These are phyloP conservation scores for Aspergillus ellipticus DNA, from an alignment of 495 filamentous ascomycete species.

Conservation along the genomic window DNA sequence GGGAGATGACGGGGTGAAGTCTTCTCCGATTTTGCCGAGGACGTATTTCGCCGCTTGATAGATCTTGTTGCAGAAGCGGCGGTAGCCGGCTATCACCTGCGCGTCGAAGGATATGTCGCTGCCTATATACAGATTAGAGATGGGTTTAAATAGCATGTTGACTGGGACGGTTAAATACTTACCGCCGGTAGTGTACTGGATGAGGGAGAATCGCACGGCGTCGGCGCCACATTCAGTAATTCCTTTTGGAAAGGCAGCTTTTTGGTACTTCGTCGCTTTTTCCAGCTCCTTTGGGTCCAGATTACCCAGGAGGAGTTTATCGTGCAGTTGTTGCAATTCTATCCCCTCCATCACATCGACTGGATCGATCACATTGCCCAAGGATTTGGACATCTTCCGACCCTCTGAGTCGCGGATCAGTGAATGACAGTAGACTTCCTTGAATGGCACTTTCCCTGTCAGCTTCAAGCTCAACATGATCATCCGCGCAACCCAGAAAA, in stretches of 20 bases:
- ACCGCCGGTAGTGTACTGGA: slow-evolving; percentile 80
- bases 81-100: slow-evolving; percentile 77
- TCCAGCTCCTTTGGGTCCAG: slow-evolving; percentile 70
- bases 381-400: slow-evolving; percentile 80
- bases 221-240: slow-evolving; percentile 88
- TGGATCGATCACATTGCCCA: slow-evolving; percentile 81
- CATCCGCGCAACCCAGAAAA: slow-evolving; percentile 88
- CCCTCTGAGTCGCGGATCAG: slow-evolving; percentile 75
- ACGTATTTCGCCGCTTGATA: slow-evolving; percentile 89
- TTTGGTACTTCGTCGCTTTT: slow-evolving; percentile 71
- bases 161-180: slow-evolving; percentile 21
- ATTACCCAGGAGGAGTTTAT: slow-evolving; percentile 67
- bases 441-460: slow-evolving; percentile 73
- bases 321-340: slow-evolving; percentile 60
- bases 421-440: slow-evolving; percentile 74
- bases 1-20: slow-evolving; percentile 59
- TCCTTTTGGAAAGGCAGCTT: slow-evolving; percentile 71
- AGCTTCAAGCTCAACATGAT: slow-evolving; percentile 76
- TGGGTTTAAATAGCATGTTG: not conserved
- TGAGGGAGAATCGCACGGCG: slow-evolving; percentile 75
- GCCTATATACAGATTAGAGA: slow-evolving; percentile 20
- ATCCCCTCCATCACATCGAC: slow-evolving; percentile 77
- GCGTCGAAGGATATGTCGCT: slow-evolving; percentile 83
- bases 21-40: slow-evolving; percentile 67
- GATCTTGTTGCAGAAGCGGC: slow-evolving; percentile 88